Evolutionary conservation across 257 asterid genomes (phyloP).

Genomic region (Plectranthus barbatus): DNA sequence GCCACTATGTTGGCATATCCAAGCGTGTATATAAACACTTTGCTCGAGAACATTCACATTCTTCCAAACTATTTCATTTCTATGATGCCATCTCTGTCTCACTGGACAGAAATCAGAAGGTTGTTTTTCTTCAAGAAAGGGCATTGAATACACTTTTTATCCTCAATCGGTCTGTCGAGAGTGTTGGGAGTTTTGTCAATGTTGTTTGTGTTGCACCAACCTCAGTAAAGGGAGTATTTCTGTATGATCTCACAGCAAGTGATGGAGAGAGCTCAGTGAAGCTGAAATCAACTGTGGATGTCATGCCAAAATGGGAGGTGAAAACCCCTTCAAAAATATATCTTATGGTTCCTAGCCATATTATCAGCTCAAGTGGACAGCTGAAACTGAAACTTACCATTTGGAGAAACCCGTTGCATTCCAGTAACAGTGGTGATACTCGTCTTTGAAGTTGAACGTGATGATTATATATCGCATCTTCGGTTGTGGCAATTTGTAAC

Average conservation of each 20-base stretch:
- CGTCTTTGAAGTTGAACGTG: background rate
- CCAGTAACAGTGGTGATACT: background rate
- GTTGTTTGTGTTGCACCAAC: slow-evolving; percentile 38
- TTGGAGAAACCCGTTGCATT: background rate
- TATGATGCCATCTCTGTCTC: slow-evolving; percentile 13
- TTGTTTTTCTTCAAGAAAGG: slow-evolving; percentile 35
- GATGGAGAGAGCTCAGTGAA: slow-evolving; percentile 34
- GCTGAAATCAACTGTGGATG: slow-evolving; percentile 29
- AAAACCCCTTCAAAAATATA: slow-evolving; percentile 17
- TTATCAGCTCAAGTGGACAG: slow-evolving; percentile 4
- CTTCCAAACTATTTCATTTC: slow-evolving; percentile 21
- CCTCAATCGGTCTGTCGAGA: slow-evolving; percentile 28
- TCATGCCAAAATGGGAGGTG: slow-evolving; percentile 24
- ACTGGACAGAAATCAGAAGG: slow-evolving; percentile 19
- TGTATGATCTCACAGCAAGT: slow-evolving; percentile 27
- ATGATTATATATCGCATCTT: background rate
- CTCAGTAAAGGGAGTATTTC: slow-evolving; percentile 19
- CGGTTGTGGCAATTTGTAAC: too few species aligned
- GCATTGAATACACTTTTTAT: slow-evolving; percentile 27
- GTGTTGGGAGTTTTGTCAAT: slow-evolving; percentile 33
- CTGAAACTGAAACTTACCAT: slow-evolving; percentile 39
- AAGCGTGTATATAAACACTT: slow-evolving; percentile 37
- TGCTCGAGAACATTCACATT: slow-evolving; percentile 11
- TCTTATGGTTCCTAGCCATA: slow-evolving; percentile 43
- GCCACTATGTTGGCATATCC: slow-evolving; percentile 27